Percentiles rank a stretch among this genome's conserved stretches.
Evolutionary conservation across 306 rosid species (phyloP).

Genomic region (Dryas octopetala): DNA sequence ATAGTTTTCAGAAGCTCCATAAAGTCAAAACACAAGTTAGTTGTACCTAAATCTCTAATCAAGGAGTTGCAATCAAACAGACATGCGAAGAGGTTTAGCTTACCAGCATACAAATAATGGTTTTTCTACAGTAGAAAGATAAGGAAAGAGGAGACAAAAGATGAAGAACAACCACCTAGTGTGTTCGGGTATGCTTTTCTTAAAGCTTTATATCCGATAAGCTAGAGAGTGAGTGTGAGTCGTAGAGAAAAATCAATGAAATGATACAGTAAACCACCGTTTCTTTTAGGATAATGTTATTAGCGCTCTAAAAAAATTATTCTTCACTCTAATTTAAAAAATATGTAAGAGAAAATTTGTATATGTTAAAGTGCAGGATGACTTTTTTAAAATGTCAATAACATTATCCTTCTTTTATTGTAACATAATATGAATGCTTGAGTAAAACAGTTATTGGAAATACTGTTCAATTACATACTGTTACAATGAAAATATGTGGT

Average conservation of each 20-base stretch:
- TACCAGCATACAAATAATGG: background rate
- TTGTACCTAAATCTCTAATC: conserved; percentile 17
- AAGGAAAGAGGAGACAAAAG: background rate
- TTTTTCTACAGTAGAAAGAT: background rate
- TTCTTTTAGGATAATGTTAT: background rate
- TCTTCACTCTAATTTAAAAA: too few relatives aligned
- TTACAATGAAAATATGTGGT: background rate
- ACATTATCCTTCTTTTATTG: background rate
- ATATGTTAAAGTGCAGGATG: too few relatives aligned
- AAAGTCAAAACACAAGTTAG: background rate
- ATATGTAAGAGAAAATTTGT: too few relatives aligned
- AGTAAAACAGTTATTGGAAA: background rate
- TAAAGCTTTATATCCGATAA: background rate
- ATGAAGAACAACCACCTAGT: background rate
- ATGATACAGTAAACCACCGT: background rate
- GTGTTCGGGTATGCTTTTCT: background rate
- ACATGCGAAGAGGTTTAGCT: background rate
- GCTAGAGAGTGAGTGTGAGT: background rate
- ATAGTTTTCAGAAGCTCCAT: background rate
- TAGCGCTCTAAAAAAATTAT: too few relatives aligned
- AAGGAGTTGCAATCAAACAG: background rate
- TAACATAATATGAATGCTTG: background rate
- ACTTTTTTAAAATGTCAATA: too few relatives aligned
- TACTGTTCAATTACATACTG: background rate
- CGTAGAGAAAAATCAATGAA: background rate